Base-by-base conservation (phyloP, 495 filamentous ascomycete genomes). In the Penicillium herquei region DNA sequence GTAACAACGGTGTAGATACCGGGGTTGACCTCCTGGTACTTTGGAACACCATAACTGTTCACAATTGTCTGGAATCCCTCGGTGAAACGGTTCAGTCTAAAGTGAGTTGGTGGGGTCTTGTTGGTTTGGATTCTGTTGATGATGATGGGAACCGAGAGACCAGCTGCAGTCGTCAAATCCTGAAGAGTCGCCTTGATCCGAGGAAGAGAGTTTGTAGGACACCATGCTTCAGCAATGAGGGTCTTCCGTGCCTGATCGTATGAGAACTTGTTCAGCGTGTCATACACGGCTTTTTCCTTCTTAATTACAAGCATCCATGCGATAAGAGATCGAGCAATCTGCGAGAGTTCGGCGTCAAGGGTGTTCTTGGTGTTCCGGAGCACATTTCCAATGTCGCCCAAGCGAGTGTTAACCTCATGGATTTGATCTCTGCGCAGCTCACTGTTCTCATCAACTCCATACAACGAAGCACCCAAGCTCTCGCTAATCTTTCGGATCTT, bases 401-500 rank as follows among this genome's bases (percentile, higher is more conserved):
- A 79, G 14, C 94, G 88, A 49, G 83, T 92, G 73, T 98, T 98
- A 64, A 98, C 92, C 70, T 98, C 95, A 62, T 93, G 90, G 51
- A 98, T 88, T 75, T 99, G 95, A 61, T 98, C 94, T 6, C 92
- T 81, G 47, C 94, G 82, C 56, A 97, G 77, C 58, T 98, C 94
- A 61, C 87, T 89, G 76, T 98, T 96, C 75, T 99, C 94, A 64
- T 99, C 94, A 12, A 99, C 93, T 57, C 86, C 90, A 77, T 99
- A 99, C 47, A 96, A 77, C 66, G 94, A 89, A 57, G 95, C 93
- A 48, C 94, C 89, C 66, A 99, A 85, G 1, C 92, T 96, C 74
- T 99, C 94, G 11, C 92, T 96, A 51, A 99, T 97, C 80, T 96
- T 97, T 61, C 94, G 85, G 67, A 99, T 99, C 82, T 98, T 98